These are phyloP conservation scores for Persicaria maculosa DNA, from an alignment of 148 eudicot species.

Conservation along the genomic window DNA sequence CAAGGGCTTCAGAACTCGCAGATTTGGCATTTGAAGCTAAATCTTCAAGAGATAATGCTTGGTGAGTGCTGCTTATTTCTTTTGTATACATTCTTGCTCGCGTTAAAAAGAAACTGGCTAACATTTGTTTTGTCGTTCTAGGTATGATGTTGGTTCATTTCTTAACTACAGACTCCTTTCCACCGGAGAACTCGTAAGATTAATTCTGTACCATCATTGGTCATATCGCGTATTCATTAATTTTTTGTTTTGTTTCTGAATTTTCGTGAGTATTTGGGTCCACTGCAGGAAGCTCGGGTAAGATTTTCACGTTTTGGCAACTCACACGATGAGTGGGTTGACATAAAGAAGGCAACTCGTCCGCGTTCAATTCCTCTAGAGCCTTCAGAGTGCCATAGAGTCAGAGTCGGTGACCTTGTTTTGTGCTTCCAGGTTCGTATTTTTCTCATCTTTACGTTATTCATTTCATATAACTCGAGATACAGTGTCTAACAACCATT, in stretches of 20 bases:
- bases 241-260: neutral
- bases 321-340: conserved; percentile 87
- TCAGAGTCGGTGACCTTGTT: conserved; percentile 76
- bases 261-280: neutral
- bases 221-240: neutral
- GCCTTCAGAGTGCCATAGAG: conserved; percentile 73
- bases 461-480: neutral
- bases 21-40: conserved; percentile 77
- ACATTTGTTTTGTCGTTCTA: conserved; percentile 26
- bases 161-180: conserved; percentile 52
- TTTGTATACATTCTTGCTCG: neutral
- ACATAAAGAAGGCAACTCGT: conserved; percentile 51
- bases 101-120: neutral
- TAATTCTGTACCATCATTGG: neutral
- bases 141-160: conserved; percentile 85
- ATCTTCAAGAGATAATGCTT: conserved; percentile 71
- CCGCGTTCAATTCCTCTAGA: conserved; percentile 90
- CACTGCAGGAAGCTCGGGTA: conserved; percentile 72
- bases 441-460: neutral
- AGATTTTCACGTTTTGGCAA: conserved; percentile 72
- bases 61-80: conserved; percentile 41
- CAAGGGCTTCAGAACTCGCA: conserved; percentile 47
- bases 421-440: conserved; percentile 69
- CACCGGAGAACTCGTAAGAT: conserved; percentile 76
- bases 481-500: no score